phyloP scores from a whole-genome alignment of 306 rosid genomes.

The Prunus davidiana region DNA sequence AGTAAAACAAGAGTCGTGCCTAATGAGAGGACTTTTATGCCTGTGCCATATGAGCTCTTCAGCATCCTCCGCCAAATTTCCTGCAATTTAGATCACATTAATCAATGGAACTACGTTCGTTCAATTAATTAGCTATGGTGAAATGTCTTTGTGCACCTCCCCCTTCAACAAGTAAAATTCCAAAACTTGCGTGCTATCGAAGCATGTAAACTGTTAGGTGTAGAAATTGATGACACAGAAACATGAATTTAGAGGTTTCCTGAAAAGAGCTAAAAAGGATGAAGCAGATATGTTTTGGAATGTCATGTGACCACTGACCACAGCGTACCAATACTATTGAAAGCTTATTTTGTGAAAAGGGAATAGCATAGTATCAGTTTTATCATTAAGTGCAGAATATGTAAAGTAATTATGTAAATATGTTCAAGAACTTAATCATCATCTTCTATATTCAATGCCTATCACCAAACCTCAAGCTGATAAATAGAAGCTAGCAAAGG shows the following conservation, averaged over 20 bases:
- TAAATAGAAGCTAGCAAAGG: neutral
- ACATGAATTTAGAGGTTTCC: neutral
- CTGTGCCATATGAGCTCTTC: constrained; percentile 25
- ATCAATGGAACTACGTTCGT: constrained; percentile 2
- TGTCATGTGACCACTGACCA: neutral
- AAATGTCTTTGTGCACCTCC: too few relatives aligned
- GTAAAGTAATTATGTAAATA: neutral
- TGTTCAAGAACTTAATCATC: neutral
- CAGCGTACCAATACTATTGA: neutral
- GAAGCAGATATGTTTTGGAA: neutral
- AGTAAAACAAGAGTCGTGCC: constrained; percentile 35
- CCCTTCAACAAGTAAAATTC: neutral
- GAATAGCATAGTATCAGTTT: neutral
- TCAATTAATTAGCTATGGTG: neutral
- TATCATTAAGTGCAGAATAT: neutral
- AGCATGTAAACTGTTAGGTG: neutral
- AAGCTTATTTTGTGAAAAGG: neutral
- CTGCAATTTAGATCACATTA: constrained; percentile 41
- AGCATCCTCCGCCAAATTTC: constrained; percentile 45
- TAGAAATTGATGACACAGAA: neutral
- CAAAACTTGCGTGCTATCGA: neutral
- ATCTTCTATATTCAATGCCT: neutral
- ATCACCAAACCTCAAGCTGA: neutral
- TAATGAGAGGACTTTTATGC: constrained; percentile 35
- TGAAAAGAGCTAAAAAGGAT: neutral